Conservation (phyloP, 139 green algal genomes). For the Micromonas commoda region DNA sequence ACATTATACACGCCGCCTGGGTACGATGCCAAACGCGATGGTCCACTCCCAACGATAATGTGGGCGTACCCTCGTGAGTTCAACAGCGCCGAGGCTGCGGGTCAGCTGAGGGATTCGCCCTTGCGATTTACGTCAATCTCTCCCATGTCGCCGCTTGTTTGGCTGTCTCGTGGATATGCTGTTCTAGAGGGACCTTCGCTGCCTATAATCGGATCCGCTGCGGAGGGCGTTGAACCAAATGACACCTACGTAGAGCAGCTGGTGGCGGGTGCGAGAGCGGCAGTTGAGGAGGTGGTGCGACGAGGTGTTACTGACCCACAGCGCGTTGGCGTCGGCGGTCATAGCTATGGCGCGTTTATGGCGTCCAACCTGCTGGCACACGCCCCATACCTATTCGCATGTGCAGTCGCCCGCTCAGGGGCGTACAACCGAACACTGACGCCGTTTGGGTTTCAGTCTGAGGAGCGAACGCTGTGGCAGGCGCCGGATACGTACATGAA, state of each 20-base stretch:
- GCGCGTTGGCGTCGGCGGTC: slow-evolving; percentile 79
- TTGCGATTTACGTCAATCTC: slow-evolving; percentile 84
- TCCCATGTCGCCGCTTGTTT: slow-evolving; percentile 73
- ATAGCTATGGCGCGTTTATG: slow-evolving; percentile 90
- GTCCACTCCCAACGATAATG: slow-evolving; percentile 79
- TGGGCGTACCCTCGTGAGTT: slow-evolving; percentile 85
- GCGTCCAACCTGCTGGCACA: slow-evolving; percentile 81
- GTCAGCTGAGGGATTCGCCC: slow-evolving; percentile 78
- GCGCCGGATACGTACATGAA: slow-evolving; percentile 77
- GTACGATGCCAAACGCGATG: slow-evolving; percentile 68
- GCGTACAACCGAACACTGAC: slow-evolving; percentile 81
- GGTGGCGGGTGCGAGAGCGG: slow-evolving; percentile 55
- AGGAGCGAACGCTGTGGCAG: slow-evolving; percentile 95
- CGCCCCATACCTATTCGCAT: slow-evolving; percentile 79
- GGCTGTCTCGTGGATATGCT: slow-evolving; percentile 76
- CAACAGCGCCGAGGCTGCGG: slow-evolving; percentile 78
- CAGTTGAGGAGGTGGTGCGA: slow-evolving; percentile 58
- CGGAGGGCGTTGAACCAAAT: slow-evolving; percentile 80
- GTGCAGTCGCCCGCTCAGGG: slow-evolving; percentile 64
- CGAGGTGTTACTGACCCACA: slow-evolving; percentile 67
- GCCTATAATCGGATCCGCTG: slow-evolving; percentile 73
- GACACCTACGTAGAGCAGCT: slow-evolving; percentile 97
- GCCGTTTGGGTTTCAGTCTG: slow-evolving; percentile 90
- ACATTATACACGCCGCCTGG: slow-evolving; percentile 85
- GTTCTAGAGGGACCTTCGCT: slow-evolving; percentile 88